phyloP scores from a whole-genome alignment of 2,329 filamentous ascomycete species.

The Keithomyces neogunnii region DNA sequence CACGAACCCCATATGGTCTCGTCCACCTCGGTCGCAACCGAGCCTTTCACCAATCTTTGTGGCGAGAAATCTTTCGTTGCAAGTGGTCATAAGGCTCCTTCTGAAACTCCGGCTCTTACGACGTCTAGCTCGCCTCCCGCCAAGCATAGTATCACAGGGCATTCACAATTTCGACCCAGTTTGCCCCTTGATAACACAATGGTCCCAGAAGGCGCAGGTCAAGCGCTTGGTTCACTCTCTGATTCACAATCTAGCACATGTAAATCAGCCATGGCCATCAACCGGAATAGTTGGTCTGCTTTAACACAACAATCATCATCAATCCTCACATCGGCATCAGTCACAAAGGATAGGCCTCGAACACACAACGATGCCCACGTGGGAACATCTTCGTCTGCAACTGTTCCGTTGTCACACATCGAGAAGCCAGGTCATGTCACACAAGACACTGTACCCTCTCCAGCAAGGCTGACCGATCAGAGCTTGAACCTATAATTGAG shows the following conservation, averaged over 20 bases:
- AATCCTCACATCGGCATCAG: neutral
- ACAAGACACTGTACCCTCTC: neutral
- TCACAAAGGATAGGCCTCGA: neutral
- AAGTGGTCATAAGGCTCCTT: neutral
- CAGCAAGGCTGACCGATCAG: neutral
- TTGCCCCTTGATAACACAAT: neutral
- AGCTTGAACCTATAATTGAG: neutral
- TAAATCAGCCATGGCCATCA: neutral
- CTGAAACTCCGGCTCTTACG: neutral
- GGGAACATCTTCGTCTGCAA: neutral
- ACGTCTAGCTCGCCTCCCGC: neutral
- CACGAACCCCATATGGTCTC: neutral
- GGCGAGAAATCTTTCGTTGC: neutral
- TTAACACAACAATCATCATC: neutral
- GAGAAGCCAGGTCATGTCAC: neutral
- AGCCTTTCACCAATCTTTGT: neutral
- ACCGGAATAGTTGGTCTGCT: neutral
- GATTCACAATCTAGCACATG: neutral
- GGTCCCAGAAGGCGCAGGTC: neutral
- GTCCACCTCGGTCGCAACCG: neutral
- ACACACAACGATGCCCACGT: neutral
- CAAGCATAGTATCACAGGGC: neutral
- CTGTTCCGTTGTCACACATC: neutral
- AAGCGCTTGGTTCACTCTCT: neutral
- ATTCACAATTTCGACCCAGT: neutral